Evolutionary conservation across 768 basidiomycete genomes (phyloP).

Genomic region (Fomitopsis serialis): DNA sequence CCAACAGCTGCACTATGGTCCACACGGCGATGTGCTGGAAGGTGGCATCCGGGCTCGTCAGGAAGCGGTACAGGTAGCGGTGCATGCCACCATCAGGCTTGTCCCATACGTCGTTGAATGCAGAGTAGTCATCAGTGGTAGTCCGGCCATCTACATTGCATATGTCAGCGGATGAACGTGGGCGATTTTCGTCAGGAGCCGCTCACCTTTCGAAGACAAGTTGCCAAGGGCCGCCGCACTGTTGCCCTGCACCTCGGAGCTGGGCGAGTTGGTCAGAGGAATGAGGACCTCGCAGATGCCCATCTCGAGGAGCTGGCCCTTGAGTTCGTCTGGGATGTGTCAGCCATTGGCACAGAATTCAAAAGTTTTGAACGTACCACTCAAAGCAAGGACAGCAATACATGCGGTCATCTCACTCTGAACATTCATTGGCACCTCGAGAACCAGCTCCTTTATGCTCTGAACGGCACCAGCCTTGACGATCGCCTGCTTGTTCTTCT

Average conservation of each 20-base stretch:
- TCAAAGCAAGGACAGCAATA: conserved; percentile 91
- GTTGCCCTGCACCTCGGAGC: conserved; percentile 98
- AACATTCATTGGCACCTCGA: conserved; percentile 92
- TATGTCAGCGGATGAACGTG: not conserved
- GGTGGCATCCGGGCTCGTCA: conserved; percentile 89
- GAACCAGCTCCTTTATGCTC: conserved; percentile 92
- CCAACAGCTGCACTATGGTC: conserved; percentile 96
- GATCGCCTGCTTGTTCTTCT: conserved; percentile 97
- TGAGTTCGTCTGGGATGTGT: conserved; percentile 74
- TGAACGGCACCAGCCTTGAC: conserved; percentile 97
- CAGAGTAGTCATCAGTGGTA: conserved; percentile 84
- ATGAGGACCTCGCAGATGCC: conserved; percentile 97
- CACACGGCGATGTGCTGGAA: conserved; percentile 99
- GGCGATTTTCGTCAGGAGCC: not conserved
- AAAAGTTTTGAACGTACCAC: conserved; percentile 55
- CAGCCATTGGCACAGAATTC: not conserved
- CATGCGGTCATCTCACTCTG: conserved; percentile 99
- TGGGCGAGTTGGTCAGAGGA: conserved; percentile 91
- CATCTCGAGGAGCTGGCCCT: conserved; percentile 95
- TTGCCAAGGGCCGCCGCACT: conserved; percentile 97
- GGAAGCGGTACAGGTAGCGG: conserved; percentile 88
- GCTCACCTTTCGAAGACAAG: conserved; percentile 87
- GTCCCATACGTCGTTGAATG: conserved; percentile 98
- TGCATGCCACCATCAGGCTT: conserved; percentile 98
- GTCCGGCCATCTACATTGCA: conserved; percentile 60